phyloP scores from a whole-genome alignment of 2,329 filamentous ascomycete genomes.

The Dactylellina parvicollis region DNA sequence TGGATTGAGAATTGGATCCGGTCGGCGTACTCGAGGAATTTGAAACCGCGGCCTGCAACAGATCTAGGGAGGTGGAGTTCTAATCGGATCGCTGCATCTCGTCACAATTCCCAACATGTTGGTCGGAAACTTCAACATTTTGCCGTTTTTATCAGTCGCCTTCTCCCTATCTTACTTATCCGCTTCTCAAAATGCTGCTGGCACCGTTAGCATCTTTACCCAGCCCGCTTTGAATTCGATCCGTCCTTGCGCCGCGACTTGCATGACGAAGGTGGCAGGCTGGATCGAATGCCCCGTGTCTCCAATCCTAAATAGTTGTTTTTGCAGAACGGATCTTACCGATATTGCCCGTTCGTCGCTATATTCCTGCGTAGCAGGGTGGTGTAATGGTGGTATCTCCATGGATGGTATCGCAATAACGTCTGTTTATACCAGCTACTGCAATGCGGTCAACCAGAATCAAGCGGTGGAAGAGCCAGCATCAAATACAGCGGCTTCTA shows the following conservation, averaged over 20 bases:
- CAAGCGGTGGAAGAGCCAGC: neutral
- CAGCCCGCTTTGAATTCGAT: neutral
- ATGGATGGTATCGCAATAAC: slow-evolving; percentile 14
- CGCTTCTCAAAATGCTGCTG: neutral
- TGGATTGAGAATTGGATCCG: too few relatives aligned
- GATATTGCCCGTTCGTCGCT: slow-evolving; percentile 16
- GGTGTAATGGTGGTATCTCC: slow-evolving; percentile 13
- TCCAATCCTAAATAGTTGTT: slow-evolving; percentile 19
- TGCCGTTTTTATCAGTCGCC: neutral
- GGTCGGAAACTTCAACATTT: neutral
- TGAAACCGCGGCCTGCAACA: too few relatives aligned
- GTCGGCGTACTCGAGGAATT: too few relatives aligned
- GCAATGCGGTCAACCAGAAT: slow-evolving; percentile 1
- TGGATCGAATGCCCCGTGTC: slow-evolving; percentile 15
- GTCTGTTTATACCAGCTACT: slow-evolving; percentile 29
- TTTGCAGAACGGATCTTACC: slow-evolving; percentile 42
- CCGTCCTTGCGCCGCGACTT: slow-evolving; percentile 23
- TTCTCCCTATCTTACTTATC: neutral
- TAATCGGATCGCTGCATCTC: too few relatives aligned
- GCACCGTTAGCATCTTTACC: slow-evolving; percentile 12
- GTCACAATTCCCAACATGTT: too few relatives aligned
- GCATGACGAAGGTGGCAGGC: neutral
- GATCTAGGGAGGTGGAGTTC: too few relatives aligned
- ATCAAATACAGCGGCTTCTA: neutral
- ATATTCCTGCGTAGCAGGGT: neutral